These are phyloP conservation scores for Thalassiosira hispida DNA, from an alignment of 352 stramenopile genomes.

Conservation along the genomic window DNA sequence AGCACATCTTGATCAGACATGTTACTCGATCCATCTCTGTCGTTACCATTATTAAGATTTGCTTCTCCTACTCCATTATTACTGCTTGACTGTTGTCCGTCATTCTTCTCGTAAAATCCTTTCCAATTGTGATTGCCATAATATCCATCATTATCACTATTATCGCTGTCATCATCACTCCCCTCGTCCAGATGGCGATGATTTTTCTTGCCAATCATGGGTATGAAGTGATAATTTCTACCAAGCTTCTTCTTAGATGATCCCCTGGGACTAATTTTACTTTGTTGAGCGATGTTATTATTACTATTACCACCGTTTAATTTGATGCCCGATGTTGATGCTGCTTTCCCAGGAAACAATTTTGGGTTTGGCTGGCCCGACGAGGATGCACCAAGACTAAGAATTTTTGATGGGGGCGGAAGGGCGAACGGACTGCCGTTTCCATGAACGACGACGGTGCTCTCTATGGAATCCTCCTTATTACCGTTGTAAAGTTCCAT, in stretches of 20 bases:
- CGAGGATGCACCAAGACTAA: neutral
- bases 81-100: too few species aligned
- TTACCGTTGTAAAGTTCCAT: slow-evolving; percentile 10
- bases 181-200: neutral
- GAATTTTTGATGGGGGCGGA: neutral
- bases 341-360: neutral
- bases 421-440: slow-evolving; percentile 7
- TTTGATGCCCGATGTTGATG: neutral
- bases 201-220: slow-evolving; percentile 1
- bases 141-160: neutral
- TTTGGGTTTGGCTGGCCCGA: neutral
- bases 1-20: slow-evolving; percentile 10
- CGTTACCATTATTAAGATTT: neutral
- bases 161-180: neutral
- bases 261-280: neutral
- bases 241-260: slow-evolving; percentile 10
- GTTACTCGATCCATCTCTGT: neutral
- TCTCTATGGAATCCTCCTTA: slow-evolving; percentile 1
- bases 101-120: too few species aligned
- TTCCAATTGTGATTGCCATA: neutral
- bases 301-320: neutral
- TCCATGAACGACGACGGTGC: slow-evolving; percentile 4
- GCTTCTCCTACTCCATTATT: neutral
- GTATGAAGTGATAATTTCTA: slow-evolving; percentile 5
- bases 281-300: neutral